phyloP scores from a whole-genome alignment of 208 protist genomes.

The Leishmania aethiopica region DNA sequence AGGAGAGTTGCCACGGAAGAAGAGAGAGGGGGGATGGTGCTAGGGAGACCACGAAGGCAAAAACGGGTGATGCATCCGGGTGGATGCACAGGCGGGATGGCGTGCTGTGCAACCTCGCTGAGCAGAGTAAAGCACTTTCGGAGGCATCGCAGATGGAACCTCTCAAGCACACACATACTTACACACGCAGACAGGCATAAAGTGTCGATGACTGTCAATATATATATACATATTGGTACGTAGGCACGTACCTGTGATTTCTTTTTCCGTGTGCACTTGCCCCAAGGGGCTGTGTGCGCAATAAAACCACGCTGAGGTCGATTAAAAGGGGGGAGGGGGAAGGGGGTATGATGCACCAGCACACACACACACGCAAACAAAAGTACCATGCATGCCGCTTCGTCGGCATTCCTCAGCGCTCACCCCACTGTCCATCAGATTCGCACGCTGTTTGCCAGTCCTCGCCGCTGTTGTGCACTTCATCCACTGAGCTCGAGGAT shows the following conservation, averaged over 20 bases:
- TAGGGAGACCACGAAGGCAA: neutral
- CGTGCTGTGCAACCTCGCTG: neutral
- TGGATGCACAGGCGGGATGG: neutral
- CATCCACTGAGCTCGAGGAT: neutral
- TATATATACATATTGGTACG: no score
- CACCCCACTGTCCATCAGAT: neutral
- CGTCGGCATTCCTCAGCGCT: neutral
- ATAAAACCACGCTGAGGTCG: neutral
- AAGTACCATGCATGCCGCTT: neutral
- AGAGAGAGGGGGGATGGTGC: neutral
- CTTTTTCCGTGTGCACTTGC: neutral
- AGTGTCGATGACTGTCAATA: neutral
- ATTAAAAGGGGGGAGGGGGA: no score
- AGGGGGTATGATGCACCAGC: neutral
- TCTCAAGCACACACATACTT: neutral
- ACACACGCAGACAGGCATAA: neutral
- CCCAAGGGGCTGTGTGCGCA: neutral
- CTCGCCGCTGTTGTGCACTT: neutral
- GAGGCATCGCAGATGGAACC: no score
- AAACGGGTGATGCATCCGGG: neutral
- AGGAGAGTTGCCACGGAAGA: neutral
- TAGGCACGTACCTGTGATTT: neutral
- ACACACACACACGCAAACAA: neutral
- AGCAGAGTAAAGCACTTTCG: neutral
- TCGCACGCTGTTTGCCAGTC: neutral